Evolutionary conservation across 129 eudicot species (phyloP), one percentile per base, ranked within the genome.

Genomic region (Chrysanthemum makinoi): DNA sequence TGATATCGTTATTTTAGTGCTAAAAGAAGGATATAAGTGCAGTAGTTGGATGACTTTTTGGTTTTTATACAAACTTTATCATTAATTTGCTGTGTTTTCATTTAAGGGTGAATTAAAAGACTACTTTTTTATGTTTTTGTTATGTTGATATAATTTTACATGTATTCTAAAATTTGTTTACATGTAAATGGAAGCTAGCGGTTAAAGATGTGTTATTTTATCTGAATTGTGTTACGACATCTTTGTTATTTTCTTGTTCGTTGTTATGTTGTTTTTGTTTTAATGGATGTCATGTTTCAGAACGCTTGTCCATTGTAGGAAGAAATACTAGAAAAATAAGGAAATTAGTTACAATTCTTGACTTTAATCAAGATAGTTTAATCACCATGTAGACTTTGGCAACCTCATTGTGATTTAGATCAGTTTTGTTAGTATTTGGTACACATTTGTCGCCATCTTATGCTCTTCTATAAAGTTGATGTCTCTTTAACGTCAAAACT

Each of bases 11-110:
- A 43, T 20, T n/a, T 52, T 66, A n/a, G 49, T 66, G 66, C 52
- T 46, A 56, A 75, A 75, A 22, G 65, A 65, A 74, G 65, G 22
- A 24, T 53, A 16, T 12, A 49, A 61, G 61, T 72, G 68, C 10
- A 72, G 47, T 24, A 47, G 68, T 30, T 72, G 59, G 61, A 72
- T 48, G 28, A 72, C 77, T 72, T 72, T 72, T 48, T 18, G 26
- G 33, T 60, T 48, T 72, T 62, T 61, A 72, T 62, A 22, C 3
- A 61, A 39, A 48, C 39, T 72, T 72, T 61, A 49, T 54, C n/a
- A 49, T 47, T 72, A 62, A 19, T 13, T 56, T 43, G 66, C 22
- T 57, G 3, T 72, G 18, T 56, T 70, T 39, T 22, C 22, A 39
- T 49, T 48, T 62, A 8, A 26, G 61, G 51, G n/a, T 60, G 68